phyloP scores from a whole-genome alignment of 2,329 filamentous ascomycete genomes.

The Pyricularia sp. region DNA sequence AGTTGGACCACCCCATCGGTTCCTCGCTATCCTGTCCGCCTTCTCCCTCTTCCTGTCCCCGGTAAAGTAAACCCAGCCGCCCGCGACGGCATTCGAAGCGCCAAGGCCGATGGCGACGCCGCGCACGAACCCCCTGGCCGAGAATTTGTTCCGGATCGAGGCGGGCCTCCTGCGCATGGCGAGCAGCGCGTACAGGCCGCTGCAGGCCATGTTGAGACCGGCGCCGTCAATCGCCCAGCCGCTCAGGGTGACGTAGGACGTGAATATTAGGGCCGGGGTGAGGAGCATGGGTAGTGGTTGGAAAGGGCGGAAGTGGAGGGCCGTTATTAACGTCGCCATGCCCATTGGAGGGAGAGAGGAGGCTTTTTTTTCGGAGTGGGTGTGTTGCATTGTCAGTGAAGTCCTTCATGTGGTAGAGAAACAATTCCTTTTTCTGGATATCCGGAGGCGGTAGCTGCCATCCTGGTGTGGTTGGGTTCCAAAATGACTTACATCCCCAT shows the following conservation, averaged over 20 bases:
- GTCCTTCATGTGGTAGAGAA: not conserved
- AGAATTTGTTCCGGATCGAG: constrained; percentile 24
- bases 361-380: constrained; percentile 20
- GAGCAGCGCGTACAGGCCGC: constrained; percentile 42
- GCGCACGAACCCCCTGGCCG: constrained; percentile 35
- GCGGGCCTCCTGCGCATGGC: constrained; percentile 31
- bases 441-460: no score
- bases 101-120: constrained; percentile 37
- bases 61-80: constrained; percentile 37
- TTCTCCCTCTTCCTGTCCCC: constrained; percentile 38
- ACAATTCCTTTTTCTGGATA: no score
- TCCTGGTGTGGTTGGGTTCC: not conserved
- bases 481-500: constrained; percentile 13
- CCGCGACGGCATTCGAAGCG: constrained; percentile 32
- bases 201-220: constrained; percentile 41
- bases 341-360: constrained; percentile 40
- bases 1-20: constrained; percentile 32
- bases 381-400: not conserved
- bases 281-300: constrained; percentile 36
- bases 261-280: constrained; percentile 39
- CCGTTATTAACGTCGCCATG: constrained; percentile 41
- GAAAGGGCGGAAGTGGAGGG: constrained; percentile 42
- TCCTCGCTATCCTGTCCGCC: constrained; percentile 31
- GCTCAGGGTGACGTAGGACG: constrained; percentile 45
- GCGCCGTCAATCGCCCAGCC: constrained; percentile 45